phyloP scores from a whole-genome alignment of 345 rosid genomes.

The Passiflora organensis region DNA sequence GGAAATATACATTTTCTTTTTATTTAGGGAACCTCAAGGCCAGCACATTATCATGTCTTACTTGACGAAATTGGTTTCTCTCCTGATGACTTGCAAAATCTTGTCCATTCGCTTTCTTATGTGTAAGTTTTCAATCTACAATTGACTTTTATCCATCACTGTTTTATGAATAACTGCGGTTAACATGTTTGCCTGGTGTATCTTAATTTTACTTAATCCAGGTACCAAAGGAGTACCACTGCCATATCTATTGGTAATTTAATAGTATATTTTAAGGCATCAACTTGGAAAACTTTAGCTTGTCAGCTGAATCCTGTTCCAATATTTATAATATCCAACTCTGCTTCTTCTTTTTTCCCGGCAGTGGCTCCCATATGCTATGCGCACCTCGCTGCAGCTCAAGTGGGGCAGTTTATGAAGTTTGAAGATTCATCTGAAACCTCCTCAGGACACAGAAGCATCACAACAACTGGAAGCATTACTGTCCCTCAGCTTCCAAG shows the following conservation, averaged over 20 bases:
- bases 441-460: slow-evolving; percentile 34
- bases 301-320: not conserved
- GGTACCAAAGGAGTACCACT: slow-evolving; percentile 80
- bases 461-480: slow-evolving; percentile 21
- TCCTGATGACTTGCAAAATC: slow-evolving; percentile 59
- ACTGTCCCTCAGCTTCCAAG: slow-evolving; percentile 62
- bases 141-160: slow-evolving; percentile 5
- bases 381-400: slow-evolving; percentile 85
- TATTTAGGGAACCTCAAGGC: slow-evolving; percentile 79
- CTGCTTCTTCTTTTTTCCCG: not conserved
- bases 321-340: not conserved
- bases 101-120: slow-evolving; percentile 66
- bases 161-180: not conserved
- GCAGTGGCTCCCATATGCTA: slow-evolving; percentile 89
- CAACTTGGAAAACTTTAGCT: not conserved
- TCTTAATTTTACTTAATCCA: slow-evolving; percentile 17
- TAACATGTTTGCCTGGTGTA: not conserved
- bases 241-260: slow-evolving; percentile 74
- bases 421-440: slow-evolving; percentile 57
- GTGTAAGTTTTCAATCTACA: slow-evolving; percentile 50
- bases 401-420: slow-evolving; percentile 67
- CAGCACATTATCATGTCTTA: slow-evolving; percentile 82
- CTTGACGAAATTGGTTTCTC: slow-evolving; percentile 81
- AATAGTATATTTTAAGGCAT: not conserved
- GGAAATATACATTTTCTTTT: too few species aligned